phyloP scores from a whole-genome alignment of 768 basidiomycete genomes.

The Tulasnella sp. region DNA sequence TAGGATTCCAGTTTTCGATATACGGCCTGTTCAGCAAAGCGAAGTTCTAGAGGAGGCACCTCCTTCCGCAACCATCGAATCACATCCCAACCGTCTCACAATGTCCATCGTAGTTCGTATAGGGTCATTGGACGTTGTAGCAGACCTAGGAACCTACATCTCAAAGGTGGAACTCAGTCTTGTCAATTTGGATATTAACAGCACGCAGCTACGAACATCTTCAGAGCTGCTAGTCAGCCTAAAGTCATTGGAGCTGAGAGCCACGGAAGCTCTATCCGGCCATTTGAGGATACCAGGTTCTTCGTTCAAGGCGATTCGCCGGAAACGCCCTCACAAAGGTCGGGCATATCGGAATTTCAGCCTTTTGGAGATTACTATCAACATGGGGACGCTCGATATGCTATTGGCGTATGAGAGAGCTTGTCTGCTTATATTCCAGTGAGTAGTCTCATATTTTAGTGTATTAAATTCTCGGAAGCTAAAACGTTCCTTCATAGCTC shows the following conservation, averaged over 20 bases:
- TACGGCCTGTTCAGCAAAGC: slow-evolving; percentile 23
- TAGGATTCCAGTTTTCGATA: slow-evolving; percentile 61
- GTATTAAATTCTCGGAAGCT: not conserved
- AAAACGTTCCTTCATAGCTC: slow-evolving; percentile 40
- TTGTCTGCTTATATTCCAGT: slow-evolving; percentile 64
- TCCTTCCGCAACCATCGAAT: not conserved
- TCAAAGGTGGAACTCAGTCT: slow-evolving; percentile 55
- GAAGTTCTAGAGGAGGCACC: not conserved
- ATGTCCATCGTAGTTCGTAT: slow-evolving; percentile 30
- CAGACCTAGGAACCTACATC: slow-evolving; percentile 81
- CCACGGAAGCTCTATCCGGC: slow-evolving; percentile 49
- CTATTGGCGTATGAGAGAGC: slow-evolving; percentile 67
- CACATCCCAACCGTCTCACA: slow-evolving; percentile 17
- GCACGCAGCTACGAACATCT: slow-evolving; percentile 44
- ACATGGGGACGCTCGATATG: slow-evolving; percentile 52
- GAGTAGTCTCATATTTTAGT: slow-evolving; percentile 21
- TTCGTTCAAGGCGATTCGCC: slow-evolving; percentile 58
- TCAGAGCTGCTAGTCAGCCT: slow-evolving; percentile 55
- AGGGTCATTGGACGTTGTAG: slow-evolving; percentile 54
- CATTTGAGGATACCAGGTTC: slow-evolving; percentile 51
- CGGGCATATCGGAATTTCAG: slow-evolving; percentile 22
- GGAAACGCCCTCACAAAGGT: slow-evolving; percentile 22
- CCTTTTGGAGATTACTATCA: slow-evolving; percentile 63
- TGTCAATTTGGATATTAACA: slow-evolving; percentile 48
- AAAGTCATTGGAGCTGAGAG: slow-evolving; percentile 38